Base-by-base conservation (phyloP, 2,329 filamentous ascomycete genomes). In the Aureobasidium sp. region DNA sequence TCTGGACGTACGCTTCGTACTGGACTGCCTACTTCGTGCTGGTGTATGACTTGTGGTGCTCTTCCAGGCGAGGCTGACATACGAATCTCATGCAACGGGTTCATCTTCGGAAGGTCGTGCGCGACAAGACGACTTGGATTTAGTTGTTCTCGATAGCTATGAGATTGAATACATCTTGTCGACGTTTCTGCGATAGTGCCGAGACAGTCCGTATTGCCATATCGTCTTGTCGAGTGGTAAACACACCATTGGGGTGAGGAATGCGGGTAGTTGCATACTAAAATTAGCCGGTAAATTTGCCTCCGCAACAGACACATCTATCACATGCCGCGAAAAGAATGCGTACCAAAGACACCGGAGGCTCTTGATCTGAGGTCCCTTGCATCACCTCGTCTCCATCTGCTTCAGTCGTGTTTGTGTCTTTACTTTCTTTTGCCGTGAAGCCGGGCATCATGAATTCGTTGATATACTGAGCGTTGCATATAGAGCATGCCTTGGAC, bases 401-500 rank as follows among this genome's bases (percentile, higher is more conserved):
- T 15, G 7, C 42, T 25, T 38, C 47, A 37, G 19, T 19, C 6
- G 23, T 8, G 8, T 23, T 23, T 11, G 46, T 25, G 8, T 64
- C 62, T 21, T 19, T 38, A 21, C 31, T 21, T 29, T 38, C n/a
- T 37, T 27, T n/a, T 3, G 11, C 29, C 33, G 31, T 54, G 21
- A 65, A 46, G 27, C 59, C 42, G 15, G 61, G 57, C 25, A 53
- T 55, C n/a, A 42, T 61, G 17, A 78, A 75, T 50, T 80, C 77
- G 46, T 74, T 75, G 8, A 82, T 64, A 64, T 76, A 81, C 46
- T 78, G 76, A 27, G 70, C 76, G 13, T 68, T 74, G 65, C 82
- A 84, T n/a, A 77, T 70, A 19, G 76, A 76, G 67, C 82, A 84
- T 53, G 74, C 74, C 65, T 82, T 83, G 13, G 79, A 79, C 2